These are phyloP conservation scores for Leishmania arabica DNA, from an alignment of 208 protist species.

Conservation along the genomic window DNA sequence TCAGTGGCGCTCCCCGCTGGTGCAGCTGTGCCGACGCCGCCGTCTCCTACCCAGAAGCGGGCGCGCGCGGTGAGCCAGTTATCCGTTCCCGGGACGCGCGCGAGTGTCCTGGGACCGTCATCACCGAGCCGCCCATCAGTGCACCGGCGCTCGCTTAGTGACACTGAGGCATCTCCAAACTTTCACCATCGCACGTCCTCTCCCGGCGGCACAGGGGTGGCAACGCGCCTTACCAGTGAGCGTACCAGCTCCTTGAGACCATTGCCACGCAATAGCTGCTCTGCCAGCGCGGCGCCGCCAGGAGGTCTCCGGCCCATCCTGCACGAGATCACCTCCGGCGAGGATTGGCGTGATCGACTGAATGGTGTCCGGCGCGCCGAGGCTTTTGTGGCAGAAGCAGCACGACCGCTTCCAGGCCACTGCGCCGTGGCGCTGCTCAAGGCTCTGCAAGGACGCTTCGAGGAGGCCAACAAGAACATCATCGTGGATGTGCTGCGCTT, in stretches of 20 bases:
- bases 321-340: slow-evolving; percentile 56
- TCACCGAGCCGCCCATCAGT: slow-evolving; percentile 10
- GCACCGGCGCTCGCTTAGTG: slow-evolving; percentile 24
- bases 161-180: slow-evolving; percentile 6
- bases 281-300: slow-evolving; percentile 11
- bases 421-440: slow-evolving; percentile 52
- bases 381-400: slow-evolving; percentile 47
- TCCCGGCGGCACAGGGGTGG: not conserved
- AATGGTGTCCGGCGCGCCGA: slow-evolving; percentile 65
- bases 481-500: slow-evolving; percentile 84
- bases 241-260: slow-evolving; percentile 17
- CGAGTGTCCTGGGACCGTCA: not conserved
- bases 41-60: slow-evolving; percentile 20
- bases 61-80: slow-evolving; percentile 29
- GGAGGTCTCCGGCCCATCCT: slow-evolving; percentile 39
- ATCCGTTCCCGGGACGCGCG: slow-evolving; percentile 12
- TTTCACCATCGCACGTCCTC: not conserved
- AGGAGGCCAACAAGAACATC: slow-evolving; percentile 89
- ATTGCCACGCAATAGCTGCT: slow-evolving; percentile 20
- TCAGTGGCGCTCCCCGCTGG: not conserved
- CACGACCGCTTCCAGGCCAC: slow-evolving; percentile 40
- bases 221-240: slow-evolving; percentile 2
- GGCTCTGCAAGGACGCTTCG: slow-evolving; percentile 68
- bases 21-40: not conserved
- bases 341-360: slow-evolving; percentile 81